Base-by-base conservation (phyloP, 2,329 filamentous ascomycete genomes). In the Fusarium pseudograminearum region DNA sequence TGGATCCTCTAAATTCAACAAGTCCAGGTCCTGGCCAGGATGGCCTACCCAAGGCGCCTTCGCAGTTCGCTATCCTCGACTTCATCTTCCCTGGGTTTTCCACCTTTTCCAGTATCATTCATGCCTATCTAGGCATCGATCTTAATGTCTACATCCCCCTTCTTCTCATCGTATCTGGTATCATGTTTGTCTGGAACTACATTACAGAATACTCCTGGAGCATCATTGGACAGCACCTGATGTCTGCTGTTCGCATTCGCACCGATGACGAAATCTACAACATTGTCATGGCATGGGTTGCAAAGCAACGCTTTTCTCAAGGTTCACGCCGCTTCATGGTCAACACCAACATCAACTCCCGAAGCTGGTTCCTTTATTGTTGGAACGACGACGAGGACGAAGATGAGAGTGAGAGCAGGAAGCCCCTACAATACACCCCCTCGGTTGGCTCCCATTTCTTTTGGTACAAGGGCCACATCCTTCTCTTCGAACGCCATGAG, bases 261-360 rank as follows among this genome's bases (percentile, higher is more conserved):
- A 84, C 87, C 30, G 89, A 92, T 60, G 91, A 93, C 71, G 90
- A 93, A 76, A 87, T 91, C 59, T 93, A 91, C 80, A 90, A 90
- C 74, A 91, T 91, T 73, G 74, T 92, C 41, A 91, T 92, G 89
- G 84, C 83, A 28, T 93, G 90, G 90, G 84, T 92, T 4, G 84
- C 89, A 3, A 79, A 82, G 34, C 90, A 93, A 77, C 77, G 80
- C 5, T 91, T 92, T 69, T 83, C 88, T 22, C 83, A 86, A 64
- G 80, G 81, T 7, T 86, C 89, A 1, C 87, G 88, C 16, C 84
- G 84, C 45, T 90, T 91, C 68, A 83, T 92, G 14, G 90, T 88
- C 41, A 90, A 90, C 73, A 90, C 89, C 8, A 87, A 86, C 71
- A 74, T 89, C 36, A 86, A 83, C 72, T 87, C 83, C 4, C 81